Evolutionary conservation across 2,329 filamentous ascomycete genomes (phyloP), one percentile per base, ranked within the genome.

Genomic region (Diplocarpon rosae): DNA sequence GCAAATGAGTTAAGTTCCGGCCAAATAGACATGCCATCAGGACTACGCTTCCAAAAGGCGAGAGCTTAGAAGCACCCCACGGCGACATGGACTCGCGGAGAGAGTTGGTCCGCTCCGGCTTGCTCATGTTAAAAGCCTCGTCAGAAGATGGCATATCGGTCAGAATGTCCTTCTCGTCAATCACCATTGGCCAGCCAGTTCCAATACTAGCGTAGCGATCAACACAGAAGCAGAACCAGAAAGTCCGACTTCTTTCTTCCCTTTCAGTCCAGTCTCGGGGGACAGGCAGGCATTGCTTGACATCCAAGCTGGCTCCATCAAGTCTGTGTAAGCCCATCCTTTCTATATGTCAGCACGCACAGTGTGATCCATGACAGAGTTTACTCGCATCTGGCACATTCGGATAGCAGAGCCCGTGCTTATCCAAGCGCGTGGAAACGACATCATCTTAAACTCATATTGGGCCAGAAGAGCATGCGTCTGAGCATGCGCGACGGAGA

Each of bases 381-480:
- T 71, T 15, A 62, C 73, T 62, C 61, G 79, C 90, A 96, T 95
- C 58, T 94, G 83, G 40, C 78, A 77, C 43, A 96, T 65, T 40
- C 90, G 76, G n/a, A 83, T 77, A 4, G 83, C 83, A 49, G 85
- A 74, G 16, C 90, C 92, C 2, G 85, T 83, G 54, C 85, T 95
- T 67, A 95, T 78, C 92, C 92, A 96, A 1, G 92, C 92, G 53
- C 92, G 73, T 1, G 92, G 90, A 56, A 96, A 96, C 63, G 88
- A 93, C 85, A 96, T 95, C 74, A 85, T 84, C 66, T 90, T 95
- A 70, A 95, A 96, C 63, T 98, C 92, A 57, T 94, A 95, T 0
- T 76, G 79, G 5, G 80, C 77, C 38, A 93, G 71, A 15, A 96
- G 68, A 20, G 80, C 70, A 73, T 93, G 93, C 1, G 85, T 78